These are phyloP conservation scores for Boeremia exigua DNA, from an alignment of 2,329 filamentous ascomycete species.

Conservation along the genomic window DNA sequence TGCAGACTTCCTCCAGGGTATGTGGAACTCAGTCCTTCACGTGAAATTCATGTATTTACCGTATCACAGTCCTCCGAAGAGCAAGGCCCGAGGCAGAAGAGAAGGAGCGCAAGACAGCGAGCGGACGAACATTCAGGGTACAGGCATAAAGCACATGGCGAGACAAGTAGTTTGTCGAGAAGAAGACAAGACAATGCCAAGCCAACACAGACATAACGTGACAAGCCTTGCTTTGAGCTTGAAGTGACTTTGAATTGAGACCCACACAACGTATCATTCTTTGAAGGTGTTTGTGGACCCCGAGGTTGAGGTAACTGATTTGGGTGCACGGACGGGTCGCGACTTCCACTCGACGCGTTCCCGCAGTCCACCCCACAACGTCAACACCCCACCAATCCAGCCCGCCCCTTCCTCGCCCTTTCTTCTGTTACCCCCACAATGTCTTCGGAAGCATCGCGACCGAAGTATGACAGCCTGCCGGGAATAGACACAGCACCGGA, in stretches of 20 bases:
- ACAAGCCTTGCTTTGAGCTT: background rate
- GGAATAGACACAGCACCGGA: slow-evolving; percentile 81
- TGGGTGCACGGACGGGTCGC: slow-evolving; percentile 21
- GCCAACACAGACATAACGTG: background rate
- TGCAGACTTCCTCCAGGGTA: slow-evolving; percentile 96
- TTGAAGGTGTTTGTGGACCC: no score
- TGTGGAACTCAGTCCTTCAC: slow-evolving; percentile 27
- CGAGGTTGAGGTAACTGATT: background rate
- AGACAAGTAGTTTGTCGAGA: background rate
- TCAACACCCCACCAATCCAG: slow-evolving; percentile 3
- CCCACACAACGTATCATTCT: no score
- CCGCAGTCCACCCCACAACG: slow-evolving; percentile 14
- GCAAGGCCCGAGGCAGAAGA: slow-evolving; percentile 95
- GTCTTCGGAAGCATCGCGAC: slow-evolving; percentile 39
- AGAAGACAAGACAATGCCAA: slow-evolving; percentile 1
- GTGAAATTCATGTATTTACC: slow-evolving; percentile 43
- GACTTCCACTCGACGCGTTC: slow-evolving; percentile 29
- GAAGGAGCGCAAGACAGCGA: slow-evolving; percentile 97
- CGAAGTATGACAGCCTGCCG: slow-evolving; percentile 58
- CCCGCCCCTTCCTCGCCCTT: background rate
- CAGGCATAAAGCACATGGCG: slow-evolving; percentile 49
- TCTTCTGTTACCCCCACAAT: slow-evolving; percentile 20
- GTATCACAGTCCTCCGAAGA: slow-evolving; percentile 79
- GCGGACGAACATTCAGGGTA: slow-evolving; percentile 85
- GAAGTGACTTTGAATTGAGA: background rate